A percentile compares a stretch with the other conserved stretches of the same genome.
Conservation (phyloP, 108 stramenopile genomes). For the Skeletonema menzelii region DNA sequence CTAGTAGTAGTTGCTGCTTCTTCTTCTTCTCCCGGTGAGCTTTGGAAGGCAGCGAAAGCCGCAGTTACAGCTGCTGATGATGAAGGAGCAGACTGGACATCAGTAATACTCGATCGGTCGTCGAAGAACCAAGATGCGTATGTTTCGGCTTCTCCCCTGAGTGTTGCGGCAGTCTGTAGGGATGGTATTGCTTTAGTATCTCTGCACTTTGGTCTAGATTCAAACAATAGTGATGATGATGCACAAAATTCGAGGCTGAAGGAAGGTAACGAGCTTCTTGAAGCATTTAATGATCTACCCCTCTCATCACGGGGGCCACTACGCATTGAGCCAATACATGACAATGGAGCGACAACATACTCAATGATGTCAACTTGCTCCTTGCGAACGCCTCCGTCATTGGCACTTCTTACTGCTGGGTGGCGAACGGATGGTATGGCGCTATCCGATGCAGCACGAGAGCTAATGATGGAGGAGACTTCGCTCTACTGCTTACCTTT, state of each 20-base stretch:
- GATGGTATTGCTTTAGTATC: conserved; percentile 69
- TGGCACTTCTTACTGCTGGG: conserved; percentile 65
- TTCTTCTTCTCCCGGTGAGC: background rate
- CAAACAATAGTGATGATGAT: conserved; percentile 1
- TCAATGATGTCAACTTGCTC: conserved; percentile 1
- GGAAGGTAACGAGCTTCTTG: background rate
- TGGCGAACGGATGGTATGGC: conserved; percentile 74
- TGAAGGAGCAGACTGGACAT: background rate
- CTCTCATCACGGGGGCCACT: conserved; percentile 59
- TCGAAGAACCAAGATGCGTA: conserved; percentile 46
- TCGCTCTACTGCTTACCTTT: conserved; percentile 46
- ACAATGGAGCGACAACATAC: background rate
- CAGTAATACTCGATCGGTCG: conserved; percentile 3
- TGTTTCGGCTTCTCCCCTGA: conserved; percentile 61
- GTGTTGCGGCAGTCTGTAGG: conserved; percentile 61
- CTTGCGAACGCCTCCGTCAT: conserved; percentile 31
- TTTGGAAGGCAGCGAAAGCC: background rate
- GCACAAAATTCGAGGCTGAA: background rate
- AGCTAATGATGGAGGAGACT: conserved; percentile 53
- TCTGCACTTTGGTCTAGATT: conserved; percentile 39
- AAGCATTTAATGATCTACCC: conserved; percentile 51
- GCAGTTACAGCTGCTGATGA: background rate
- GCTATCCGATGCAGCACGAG: conserved; percentile 47
- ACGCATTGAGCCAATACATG: conserved; percentile 59
- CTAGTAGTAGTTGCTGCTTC: too few relatives aligned